Evolutionary conservation across 345 rosid genomes (phyloP).

Genomic region (Hypericum perforatum): DNA sequence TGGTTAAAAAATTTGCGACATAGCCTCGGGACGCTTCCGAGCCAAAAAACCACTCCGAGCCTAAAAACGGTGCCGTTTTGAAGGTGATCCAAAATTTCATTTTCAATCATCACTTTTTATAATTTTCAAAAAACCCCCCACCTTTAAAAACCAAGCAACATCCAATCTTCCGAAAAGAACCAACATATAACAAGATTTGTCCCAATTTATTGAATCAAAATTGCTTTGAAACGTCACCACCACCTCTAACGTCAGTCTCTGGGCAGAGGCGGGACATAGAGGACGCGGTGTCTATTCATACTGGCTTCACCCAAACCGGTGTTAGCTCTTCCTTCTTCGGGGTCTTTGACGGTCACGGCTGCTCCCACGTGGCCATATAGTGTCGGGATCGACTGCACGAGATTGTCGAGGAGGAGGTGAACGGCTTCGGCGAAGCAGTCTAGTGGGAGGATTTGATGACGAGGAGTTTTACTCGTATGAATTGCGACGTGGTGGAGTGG

Average conservation of each 20-base stretch:
- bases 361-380: slow-evolving; percentile 82
- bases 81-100: too few relatives aligned
- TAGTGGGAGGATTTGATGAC: slow-evolving; percentile 56
- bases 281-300: slow-evolving; percentile 64
- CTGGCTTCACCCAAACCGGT: slow-evolving; percentile 23
- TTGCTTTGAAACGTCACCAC: too few relatives aligned
- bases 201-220: too few relatives aligned
- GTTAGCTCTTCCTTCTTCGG: slow-evolving; percentile 39
- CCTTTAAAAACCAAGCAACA: too few relatives aligned
- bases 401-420: slow-evolving; percentile 42
- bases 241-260: slow-evolving; percentile 83
- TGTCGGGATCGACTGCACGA: slow-evolving; percentile 55
- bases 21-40: too few relatives aligned
- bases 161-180: too few relatives aligned
- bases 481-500: slow-evolving; percentile 40
- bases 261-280: slow-evolving; percentile 94
- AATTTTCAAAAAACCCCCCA: too few relatives aligned
- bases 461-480: slow-evolving; percentile 50
- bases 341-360: slow-evolving; percentile 94
- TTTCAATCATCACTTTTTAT: too few relatives aligned
- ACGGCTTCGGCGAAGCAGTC: slow-evolving; percentile 6
- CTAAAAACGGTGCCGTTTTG: too few relatives aligned
- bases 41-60: too few relatives aligned
- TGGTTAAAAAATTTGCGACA: too few relatives aligned
- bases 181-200: too few relatives aligned